These are phyloP conservation scores for Herpotrichia juniperi DNA, from an alignment of 2,329 filamentous ascomycete species.

Conservation along the genomic window DNA sequence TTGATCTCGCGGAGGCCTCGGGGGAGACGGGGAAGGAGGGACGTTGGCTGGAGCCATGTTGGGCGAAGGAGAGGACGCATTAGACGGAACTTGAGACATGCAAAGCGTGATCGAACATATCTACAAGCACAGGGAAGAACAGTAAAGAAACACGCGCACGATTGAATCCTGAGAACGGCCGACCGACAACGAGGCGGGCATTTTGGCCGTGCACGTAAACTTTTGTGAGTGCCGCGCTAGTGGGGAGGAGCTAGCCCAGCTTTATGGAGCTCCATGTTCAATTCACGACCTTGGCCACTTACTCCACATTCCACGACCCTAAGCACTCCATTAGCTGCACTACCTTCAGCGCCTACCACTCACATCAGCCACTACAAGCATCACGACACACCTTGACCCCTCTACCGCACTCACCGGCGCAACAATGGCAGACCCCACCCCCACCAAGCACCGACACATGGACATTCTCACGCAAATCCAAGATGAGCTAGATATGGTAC, in stretches of 20 bases:
- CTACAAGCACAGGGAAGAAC: conserved; percentile 19
- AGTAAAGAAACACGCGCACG: not conserved
- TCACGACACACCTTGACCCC: not conserved
- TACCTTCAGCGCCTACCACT: too few species aligned
- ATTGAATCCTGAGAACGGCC: not conserved
- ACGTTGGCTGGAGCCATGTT: conserved; percentile 25
- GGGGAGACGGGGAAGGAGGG: conserved; percentile 27
- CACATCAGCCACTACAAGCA: not conserved
- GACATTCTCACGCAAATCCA: conserved; percentile 84
- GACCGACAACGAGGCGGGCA: not conserved
- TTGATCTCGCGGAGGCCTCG: conserved; percentile 32
- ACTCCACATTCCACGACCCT: not conserved
- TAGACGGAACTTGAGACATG: conserved; percentile 16
- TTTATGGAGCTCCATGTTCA: conserved; percentile 5
- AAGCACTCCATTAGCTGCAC: too few species aligned
- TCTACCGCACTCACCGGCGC: not conserved
- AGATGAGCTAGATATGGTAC: conserved; percentile 81
- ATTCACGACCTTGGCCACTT: not conserved
- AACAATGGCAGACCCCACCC: conserved; percentile 58
- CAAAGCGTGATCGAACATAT: conserved; percentile 24
- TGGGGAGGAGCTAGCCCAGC: conserved; percentile 27
- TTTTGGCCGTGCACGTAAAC: conserved; percentile 16
- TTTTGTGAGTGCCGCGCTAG: conserved; percentile 19
- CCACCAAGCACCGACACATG: not conserved
- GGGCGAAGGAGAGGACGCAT: conserved; percentile 34